These are phyloP conservation scores for Dispira simplex DNA, from an alignment of 192 early-diverging fungal genomes.

Conservation along the genomic window DNA sequence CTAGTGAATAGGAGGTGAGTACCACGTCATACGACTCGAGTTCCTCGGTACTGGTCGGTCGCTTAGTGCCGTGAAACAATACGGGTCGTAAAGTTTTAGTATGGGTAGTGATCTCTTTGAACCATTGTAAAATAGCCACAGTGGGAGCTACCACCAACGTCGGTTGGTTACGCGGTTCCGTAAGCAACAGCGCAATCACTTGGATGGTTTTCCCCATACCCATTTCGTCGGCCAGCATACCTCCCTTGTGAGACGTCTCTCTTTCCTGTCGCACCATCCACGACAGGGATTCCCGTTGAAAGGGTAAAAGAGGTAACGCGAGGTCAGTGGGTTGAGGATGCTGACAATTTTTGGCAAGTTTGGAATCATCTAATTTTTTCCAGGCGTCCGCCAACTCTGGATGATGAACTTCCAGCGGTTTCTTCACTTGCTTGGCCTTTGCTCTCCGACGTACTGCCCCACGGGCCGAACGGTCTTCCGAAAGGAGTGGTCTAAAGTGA, in stretches of 20 bases:
- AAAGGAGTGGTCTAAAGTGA: too few relatives aligned
- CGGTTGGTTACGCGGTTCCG: conserved; percentile 39
- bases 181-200: conserved; percentile 64
- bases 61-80: conserved; percentile 62
- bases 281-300: conserved; percentile 69
- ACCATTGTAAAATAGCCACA: conserved; percentile 84
- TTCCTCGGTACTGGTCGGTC: conserved; percentile 31
- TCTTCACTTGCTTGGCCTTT: too few relatives aligned
- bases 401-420: background rate
- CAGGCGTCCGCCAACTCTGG: conserved; percentile 7
- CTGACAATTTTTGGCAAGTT: conserved; percentile 1
- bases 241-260: conserved; percentile 44
- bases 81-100: conserved; percentile 43
- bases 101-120: conserved; percentile 54
- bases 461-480: too few relatives aligned
- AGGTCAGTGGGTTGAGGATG: conserved; percentile 48
- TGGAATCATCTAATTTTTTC: background rate
- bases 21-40: conserved; percentile 62
- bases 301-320: conserved; percentile 65
- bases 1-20: conserved; percentile 57
- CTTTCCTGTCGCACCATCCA: conserved; percentile 76
- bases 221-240: conserved; percentile 79
- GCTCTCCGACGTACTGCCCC: too few relatives aligned
- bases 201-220: conserved; percentile 94
- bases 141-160: conserved; percentile 79